Percentiles rank a stretch among this genome's conserved stretches.
Evolutionary conservation across 139 green algal genomes (phyloP).

Genomic region (Ettlia oleoabundans): DNA sequence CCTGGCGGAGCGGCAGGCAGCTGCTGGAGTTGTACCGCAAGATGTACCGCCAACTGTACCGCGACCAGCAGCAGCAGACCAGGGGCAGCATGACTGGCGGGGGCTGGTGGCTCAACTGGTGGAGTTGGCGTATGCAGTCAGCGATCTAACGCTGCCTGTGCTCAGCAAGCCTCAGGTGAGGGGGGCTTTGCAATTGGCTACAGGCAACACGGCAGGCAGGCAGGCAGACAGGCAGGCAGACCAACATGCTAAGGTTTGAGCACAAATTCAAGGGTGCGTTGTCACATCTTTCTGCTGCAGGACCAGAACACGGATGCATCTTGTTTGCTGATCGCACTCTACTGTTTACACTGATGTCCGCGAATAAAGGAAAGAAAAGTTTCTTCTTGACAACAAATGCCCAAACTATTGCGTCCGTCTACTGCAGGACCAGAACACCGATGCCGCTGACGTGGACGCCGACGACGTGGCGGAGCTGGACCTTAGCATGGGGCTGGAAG

Average conservation of each 20-base stretch:
- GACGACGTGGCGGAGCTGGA: conserved; percentile 52
- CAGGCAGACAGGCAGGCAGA: background rate
- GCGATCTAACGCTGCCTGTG: conserved; percentile 15
- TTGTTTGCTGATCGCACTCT: background rate
- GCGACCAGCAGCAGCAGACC: background rate
- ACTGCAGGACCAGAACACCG: conserved; percentile 44
- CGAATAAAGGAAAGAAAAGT: no score
- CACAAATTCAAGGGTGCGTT: background rate
- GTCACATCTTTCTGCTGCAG: no score
- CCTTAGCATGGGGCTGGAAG: no score
- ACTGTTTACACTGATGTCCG: no score
- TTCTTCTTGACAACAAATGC: no score
- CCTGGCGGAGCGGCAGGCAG: conserved; percentile 7
- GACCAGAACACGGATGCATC: conserved; percentile 39
- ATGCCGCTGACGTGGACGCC: conserved; percentile 45
- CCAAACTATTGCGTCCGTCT: no score
- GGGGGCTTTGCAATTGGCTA: background rate
- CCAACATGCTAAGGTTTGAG: background rate
- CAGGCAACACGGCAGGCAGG: background rate
- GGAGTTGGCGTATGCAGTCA: background rate
- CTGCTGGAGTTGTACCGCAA: no score
- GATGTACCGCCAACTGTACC: no score
- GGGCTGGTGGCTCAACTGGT: background rate
- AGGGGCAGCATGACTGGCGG: background rate
- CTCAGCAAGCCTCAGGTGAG: conserved; percentile 19